Base-by-base conservation (phyloP, 352 stramenopile species). In the Blastocystis sp. region DNA sequence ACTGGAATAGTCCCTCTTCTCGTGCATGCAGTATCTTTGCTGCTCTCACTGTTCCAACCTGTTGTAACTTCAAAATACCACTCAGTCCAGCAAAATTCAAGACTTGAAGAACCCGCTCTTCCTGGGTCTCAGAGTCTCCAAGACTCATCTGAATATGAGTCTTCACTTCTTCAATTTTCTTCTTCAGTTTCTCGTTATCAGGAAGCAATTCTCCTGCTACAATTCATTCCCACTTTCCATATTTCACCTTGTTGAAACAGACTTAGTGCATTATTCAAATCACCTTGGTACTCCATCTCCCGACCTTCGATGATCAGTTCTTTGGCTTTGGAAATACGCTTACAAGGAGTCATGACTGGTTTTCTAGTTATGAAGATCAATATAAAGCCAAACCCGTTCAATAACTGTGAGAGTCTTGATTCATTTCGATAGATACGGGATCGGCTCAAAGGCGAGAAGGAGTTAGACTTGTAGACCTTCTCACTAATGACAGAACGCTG, bases 391-490 rank as follows among this genome's bases (percentile, higher is more conserved):
- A 5, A 66, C 73, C 73, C 73, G 51, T 84, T 84, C 42, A 84
- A 11, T 11, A 84, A 51, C 30, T 68, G 73, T 2, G 73, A 64
- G 13, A 84, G 53, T 11, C 73, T 54, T 37, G 73, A 84, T 57
- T 84, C 73, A 57, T 84, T 84, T 27, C 68, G 15, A 51, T 84
- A 84, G 73, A 84, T 84, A 11, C 59, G 58, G 13, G 48, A n/a
- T 13, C 73, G 73, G 24, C 73, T 84, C 4, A 33, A 15, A 11
- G 73, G 51, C 1, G 73, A 84, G n/a, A 84, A 84, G 22, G 24
- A n/a, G 11, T n/a, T 27, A 19, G 44, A 66, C 13, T 40, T 51
- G 51, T 58, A 58, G 30, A 84, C 73, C 15, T 84, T 58, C 7
- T 56, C 53, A 57, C 73, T 66, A 4, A 84, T 27, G 19, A 37